Base-by-base conservation (phyloP, 257 asterid species). In the Capsicum baccatum region DNA sequence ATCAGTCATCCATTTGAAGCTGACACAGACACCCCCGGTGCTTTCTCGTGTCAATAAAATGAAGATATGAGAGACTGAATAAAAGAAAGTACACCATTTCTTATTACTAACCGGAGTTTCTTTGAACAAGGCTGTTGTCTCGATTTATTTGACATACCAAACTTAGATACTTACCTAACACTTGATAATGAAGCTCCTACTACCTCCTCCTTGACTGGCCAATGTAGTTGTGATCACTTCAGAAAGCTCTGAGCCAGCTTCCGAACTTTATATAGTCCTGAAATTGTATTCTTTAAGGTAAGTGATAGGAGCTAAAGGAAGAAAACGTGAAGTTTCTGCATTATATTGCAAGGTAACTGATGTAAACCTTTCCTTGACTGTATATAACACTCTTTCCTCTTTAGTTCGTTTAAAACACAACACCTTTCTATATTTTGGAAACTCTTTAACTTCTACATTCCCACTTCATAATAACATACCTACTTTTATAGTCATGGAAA, bases 11-110 rank as follows among this genome's bases (percentile, higher is more conserved):
- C 42, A 52, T 85, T 26, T 74, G 86, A 89, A 87, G 90, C 95
- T 71, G 92, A 88, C 85, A 3, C 98, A 92, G 98, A 68, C 99
- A 93, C 98, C 97, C 99, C 98, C 83, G 98, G 98, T 95, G 98
- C 99, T 73, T 92, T 92, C 90, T 88, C 83, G 63, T 88, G 86
- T 94, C 92, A 94, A 91, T 90, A 76, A 78, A 78, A 7, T 15
- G 6, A 26, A 3, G 64, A 78, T 26, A 52, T 21, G 26, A 83
- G 48, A 84, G 85, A 88, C 35, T 5, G 57, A 64, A 82, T 10
- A 83, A 17, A 81, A 44, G 21, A 59, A 19, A 81, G 15, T 17
- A 47, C 10, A 15, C 13, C 14, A 21, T 5, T 70, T 81, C 58
- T 84, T 70, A 86, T 87, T 86, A 60, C 56, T 9, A 44, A 83